Evolutionary conservation across 495 filamentous ascomycete genomes (phyloP).

Genomic region (Podospora bellae-mahoneyi): DNA sequence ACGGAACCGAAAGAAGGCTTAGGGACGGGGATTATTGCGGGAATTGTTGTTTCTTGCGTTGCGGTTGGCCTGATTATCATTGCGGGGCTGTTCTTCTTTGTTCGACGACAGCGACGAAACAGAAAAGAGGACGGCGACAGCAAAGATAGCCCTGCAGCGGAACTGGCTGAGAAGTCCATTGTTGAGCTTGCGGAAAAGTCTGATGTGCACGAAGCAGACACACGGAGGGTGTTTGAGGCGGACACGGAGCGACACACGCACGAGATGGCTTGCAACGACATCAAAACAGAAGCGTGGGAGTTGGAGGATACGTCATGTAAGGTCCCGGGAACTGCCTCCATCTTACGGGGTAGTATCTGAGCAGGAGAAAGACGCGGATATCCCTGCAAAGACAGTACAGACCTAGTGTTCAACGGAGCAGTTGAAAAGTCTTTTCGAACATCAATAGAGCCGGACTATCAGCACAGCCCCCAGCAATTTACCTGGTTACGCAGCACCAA

Average conservation of each 20-base stretch:
- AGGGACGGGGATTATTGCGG: neutral
- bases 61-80: neutral
- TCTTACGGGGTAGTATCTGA: neutral
- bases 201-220: neutral
- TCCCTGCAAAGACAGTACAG: neutral
- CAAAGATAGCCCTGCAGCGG: no score
- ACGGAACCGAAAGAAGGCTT: neutral
- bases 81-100: neutral
- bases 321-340: neutral
- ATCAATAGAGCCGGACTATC: neutral
- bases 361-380: neutral
- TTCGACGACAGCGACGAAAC: neutral
- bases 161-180: neutral
- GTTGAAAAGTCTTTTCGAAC: no score
- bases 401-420: no score
- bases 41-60: neutral
- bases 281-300: neutral
- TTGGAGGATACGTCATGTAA: neutral
- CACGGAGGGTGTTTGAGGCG: neutral
- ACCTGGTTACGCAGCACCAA: neutral
- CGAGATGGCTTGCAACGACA: neutral
- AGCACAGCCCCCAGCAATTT: neutral
- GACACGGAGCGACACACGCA: neutral
- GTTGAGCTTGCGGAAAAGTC: neutral
- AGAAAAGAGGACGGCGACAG: neutral